A percentile compares a stretch with the other conserved stretches of the same genome.
These are phyloP conservation scores for Bipolaris bicolor DNA, from an alignment of 2,329 filamentous ascomycete species.

Conservation along the genomic window DNA sequence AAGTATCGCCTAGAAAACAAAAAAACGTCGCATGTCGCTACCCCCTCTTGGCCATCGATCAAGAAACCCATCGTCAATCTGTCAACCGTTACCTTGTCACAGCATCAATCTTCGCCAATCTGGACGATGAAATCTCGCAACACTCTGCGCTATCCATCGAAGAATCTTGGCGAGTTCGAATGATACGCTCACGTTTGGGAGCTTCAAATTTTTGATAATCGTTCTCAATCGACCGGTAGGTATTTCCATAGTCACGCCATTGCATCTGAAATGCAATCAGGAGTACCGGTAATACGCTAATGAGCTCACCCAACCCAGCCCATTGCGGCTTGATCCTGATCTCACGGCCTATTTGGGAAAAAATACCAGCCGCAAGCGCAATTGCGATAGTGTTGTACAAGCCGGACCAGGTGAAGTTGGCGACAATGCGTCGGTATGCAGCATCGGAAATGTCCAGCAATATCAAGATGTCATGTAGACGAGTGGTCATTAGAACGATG, in stretches of 20 bases:
- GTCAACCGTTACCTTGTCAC: background rate
- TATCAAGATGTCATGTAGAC: slow-evolving; percentile 62
- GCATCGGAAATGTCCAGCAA: slow-evolving; percentile 61
- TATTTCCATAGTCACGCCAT: slow-evolving; percentile 40
- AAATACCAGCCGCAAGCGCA: slow-evolving; percentile 65
- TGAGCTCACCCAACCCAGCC: slow-evolving; percentile 74
- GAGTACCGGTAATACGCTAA: slow-evolving; percentile 75
- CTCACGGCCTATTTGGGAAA: slow-evolving; percentile 48
- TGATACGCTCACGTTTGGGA: slow-evolving; percentile 7
- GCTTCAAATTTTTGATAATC: slow-evolving; percentile 16
- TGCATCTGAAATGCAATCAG: slow-evolving; percentile 59
- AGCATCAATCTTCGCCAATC: slow-evolving; percentile 7
- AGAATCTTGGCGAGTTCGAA: background rate
- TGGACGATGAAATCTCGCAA: slow-evolving; percentile 8
- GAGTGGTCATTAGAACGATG: slow-evolving; percentile 67
- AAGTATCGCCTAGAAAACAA: no score
- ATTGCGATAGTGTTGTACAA: slow-evolving; percentile 74
- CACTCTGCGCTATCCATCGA: slow-evolving; percentile 6
- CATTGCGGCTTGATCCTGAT: slow-evolving; percentile 66
- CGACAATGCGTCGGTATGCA: slow-evolving; percentile 52
- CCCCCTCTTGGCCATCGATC: no score
- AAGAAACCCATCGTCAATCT: no score
- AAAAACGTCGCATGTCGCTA: background rate
- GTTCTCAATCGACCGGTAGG: slow-evolving; percentile 26
- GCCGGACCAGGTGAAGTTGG: slow-evolving; percentile 75